phyloP scores from a whole-genome alignment of 805 yeast species.

The Hanseniaspora hatyaiensis region DNA sequence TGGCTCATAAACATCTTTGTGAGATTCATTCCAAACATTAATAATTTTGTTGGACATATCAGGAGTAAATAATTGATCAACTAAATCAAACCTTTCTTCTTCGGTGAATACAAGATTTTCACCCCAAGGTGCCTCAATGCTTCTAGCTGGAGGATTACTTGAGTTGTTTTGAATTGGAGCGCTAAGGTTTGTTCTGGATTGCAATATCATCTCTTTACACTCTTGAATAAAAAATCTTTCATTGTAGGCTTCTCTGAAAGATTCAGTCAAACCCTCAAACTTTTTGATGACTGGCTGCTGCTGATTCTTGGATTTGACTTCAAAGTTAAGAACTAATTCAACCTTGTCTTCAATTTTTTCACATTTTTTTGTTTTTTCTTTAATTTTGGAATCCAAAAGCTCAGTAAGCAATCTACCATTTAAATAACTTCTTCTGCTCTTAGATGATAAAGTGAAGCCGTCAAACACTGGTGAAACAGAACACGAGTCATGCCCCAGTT shows the following conservation, averaged over 20 bases:
- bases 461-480: constrained; percentile 76
- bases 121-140: constrained; percentile 70
- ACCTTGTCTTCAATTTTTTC: not conserved
- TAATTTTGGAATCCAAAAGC: constrained; percentile 23
- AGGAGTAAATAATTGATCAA: constrained; percentile 67
- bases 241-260: constrained; percentile 47
- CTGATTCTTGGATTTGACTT: constrained; percentile 22
- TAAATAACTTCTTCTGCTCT: constrained; percentile 57
- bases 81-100: constrained; percentile 47
- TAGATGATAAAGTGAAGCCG: constrained; percentile 62
- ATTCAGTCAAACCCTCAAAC: constrained; percentile 25
- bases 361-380: constrained; percentile 23
- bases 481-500: constrained; percentile 66
- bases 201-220: constrained; percentile 61
- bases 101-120: constrained; percentile 48
- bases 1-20: constrained; percentile 46
- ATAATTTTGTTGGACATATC: constrained; percentile 31
- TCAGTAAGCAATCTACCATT: constrained; percentile 53
- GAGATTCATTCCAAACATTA: constrained; percentile 28
- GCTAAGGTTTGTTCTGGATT: constrained; percentile 30
- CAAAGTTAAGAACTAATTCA: constrained; percentile 28
- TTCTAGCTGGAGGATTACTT: constrained; percentile 30
- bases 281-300: constrained; percentile 7
- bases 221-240: constrained; percentile 48
- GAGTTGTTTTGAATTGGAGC: constrained; percentile 22